Evolutionary conservation across 169 alveolate genomes (phyloP).

Genomic region (Plasmodium adleri): DNA sequence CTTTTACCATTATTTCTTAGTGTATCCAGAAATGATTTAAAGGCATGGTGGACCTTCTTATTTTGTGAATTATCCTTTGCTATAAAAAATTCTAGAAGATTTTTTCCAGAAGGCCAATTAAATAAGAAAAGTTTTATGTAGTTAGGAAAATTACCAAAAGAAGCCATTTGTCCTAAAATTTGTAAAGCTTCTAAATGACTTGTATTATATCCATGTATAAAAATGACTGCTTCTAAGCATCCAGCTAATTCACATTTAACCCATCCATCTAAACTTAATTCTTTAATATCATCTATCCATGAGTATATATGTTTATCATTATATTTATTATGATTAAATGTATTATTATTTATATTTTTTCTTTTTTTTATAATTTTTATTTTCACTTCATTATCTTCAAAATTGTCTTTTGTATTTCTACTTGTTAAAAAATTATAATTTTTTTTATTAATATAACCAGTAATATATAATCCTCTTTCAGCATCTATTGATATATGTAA

Average conservation of each 20-base stretch:
- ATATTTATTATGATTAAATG: constrained; percentile 68
- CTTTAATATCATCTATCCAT: constrained; percentile 70
- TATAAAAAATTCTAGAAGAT: constrained; percentile 71
- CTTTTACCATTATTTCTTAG: constrained; percentile 58
- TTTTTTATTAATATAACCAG: constrained; percentile 81
- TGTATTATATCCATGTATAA: constrained; percentile 86
- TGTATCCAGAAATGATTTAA: constrained; percentile 77
- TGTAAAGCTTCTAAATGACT: constrained; percentile 79
- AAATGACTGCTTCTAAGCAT: constrained; percentile 85
- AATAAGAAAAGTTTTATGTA: constrained; percentile 87
- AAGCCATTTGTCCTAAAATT: constrained; percentile 86
- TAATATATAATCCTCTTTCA: constrained; percentile 82
- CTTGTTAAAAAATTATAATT: constrained; percentile 54
- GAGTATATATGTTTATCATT: constrained; percentile 28
- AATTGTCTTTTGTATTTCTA: constrained; percentile 51
- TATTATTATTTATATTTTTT: constrained; percentile 72
- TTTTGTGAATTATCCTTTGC: constrained; percentile 79
- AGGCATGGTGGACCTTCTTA: constrained; percentile 73
- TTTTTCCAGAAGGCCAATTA: constrained; percentile 89
- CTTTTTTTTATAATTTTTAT: constrained; percentile 63
- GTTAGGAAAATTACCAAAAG: constrained; percentile 89
- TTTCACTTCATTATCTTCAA: constrained; percentile 76
- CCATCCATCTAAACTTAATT: constrained; percentile 81
- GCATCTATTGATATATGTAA: constrained; percentile 87
- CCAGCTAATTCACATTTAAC: constrained; percentile 82